Evolutionary conservation across 176 grass and related monocot genomes (phyloP).

Genomic region (Triticum turgidum): DNA sequence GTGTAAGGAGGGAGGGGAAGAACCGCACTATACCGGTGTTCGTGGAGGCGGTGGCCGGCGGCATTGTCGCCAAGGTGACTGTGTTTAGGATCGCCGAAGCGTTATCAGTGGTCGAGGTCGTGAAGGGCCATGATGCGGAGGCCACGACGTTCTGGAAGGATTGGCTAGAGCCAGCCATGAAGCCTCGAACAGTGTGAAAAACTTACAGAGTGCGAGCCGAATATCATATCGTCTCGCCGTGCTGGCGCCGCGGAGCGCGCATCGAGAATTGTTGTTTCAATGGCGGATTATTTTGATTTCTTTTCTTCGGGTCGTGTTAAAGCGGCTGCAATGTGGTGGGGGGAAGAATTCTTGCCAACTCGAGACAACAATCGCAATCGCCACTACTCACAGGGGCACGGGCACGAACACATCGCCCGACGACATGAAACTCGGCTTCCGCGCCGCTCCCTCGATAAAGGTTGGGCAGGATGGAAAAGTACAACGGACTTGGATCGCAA

Average conservation of each 20-base stretch:
- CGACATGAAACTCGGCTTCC: no score
- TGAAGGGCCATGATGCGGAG: conserved; percentile 26
- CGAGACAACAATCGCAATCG: no score
- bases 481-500: no score
- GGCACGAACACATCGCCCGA: no score
- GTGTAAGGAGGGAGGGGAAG: background rate
- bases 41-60: conserved; percentile 41
- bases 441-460: no score
- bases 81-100: conserved; percentile 37
- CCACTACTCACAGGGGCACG: no score
- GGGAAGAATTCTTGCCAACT: no score
- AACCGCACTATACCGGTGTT: background rate
- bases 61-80: conserved; percentile 48
- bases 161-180: conserved; percentile 44
- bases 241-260: no score
- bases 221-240: background rate
- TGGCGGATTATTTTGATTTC: background rate
- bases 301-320: background rate
- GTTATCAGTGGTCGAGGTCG: conserved; percentile 43
- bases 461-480: no score
- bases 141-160: conserved; percentile 58
- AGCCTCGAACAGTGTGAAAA: background rate
- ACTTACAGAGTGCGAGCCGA: conserved; percentile 8
- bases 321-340: no score
- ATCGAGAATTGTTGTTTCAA: background rate